Evolutionary conservation across 306 rosid species (phyloP).

Genomic region (Vigna mungo): DNA sequence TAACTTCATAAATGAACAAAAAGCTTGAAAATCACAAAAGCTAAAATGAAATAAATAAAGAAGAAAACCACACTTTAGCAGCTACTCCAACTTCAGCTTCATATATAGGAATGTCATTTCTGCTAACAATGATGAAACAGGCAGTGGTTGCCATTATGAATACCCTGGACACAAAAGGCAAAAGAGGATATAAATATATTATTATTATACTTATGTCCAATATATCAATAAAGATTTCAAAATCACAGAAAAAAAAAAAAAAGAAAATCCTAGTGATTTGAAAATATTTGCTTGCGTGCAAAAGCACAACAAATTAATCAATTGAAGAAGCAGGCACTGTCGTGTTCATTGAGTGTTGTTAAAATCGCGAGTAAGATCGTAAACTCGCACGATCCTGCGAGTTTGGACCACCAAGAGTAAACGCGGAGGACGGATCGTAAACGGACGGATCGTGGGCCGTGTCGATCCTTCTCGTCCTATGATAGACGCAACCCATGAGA

Average conservation of each 20-base stretch:
- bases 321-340: not conserved
- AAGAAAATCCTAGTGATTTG: not conserved
- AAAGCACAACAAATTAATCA: not conserved
- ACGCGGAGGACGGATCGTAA: no score
- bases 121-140: conserved; percentile 94
- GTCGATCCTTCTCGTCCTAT: no score
- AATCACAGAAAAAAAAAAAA: conserved; percentile 11
- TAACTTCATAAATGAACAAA: not conserved
- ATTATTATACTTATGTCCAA: not conserved
- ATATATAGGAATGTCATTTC: conserved; percentile 95
- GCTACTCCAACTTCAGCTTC: conserved; percentile 99
- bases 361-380: no score
- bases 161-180: conserved; percentile 7
- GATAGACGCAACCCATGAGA: no score
- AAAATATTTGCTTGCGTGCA: not conserved
- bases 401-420: no score
- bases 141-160: conserved; percentile 86
- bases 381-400: no score
- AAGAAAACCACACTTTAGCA: conserved; percentile 64
- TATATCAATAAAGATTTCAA: not conserved
- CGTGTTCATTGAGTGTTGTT: no score
- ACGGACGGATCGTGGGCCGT: no score
- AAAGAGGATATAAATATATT: not conserved
- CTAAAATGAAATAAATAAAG: not conserved
- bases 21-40: not conserved